A percentile compares a stretch with the other conserved stretches of the same genome.
Conservation (phyloP, 441 rosid species). For the Viola pubescens region DNA sequence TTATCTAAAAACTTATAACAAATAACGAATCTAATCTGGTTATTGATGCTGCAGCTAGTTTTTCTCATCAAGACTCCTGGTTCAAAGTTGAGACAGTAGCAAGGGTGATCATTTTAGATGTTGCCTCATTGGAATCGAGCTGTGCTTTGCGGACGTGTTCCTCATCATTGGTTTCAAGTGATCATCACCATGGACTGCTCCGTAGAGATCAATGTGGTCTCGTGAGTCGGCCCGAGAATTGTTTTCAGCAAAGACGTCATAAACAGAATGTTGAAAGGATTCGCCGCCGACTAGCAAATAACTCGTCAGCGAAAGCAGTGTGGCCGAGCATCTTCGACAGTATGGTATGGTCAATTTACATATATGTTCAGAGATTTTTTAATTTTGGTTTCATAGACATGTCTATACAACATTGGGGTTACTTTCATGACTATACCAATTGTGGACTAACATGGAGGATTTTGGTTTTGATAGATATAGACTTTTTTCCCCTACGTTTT, state of each 20-base stretch:
- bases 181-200: constrained; percentile 42
- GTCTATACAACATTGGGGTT: no score
- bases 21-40: no score
- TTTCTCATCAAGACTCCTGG: constrained; percentile 42
- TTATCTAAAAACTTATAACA: no score
- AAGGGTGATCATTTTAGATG: constrained; percentile 58
- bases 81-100: constrained; percentile 70
- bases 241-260: constrained; percentile 24
- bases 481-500: background rate
- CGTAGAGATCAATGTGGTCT: constrained; percentile 55
- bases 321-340: constrained; percentile 67
- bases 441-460: background rate
- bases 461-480: no score
- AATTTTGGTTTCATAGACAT: no score
- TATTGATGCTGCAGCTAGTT: constrained; percentile 26
- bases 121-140: constrained; percentile 47
- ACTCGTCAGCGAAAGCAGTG: constrained; percentile 63
- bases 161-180: constrained; percentile 43
- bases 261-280: constrained; percentile 17
- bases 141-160: constrained; percentile 33
- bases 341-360: constrained; percentile 36
- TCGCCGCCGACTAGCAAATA: constrained; percentile 23
- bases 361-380: background rate
- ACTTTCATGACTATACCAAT: no score
- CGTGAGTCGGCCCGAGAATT: constrained; percentile 70